These are phyloP conservation scores for Populus simonii DNA, from an alignment of 345 rosid species.

Conservation along the genomic window DNA sequence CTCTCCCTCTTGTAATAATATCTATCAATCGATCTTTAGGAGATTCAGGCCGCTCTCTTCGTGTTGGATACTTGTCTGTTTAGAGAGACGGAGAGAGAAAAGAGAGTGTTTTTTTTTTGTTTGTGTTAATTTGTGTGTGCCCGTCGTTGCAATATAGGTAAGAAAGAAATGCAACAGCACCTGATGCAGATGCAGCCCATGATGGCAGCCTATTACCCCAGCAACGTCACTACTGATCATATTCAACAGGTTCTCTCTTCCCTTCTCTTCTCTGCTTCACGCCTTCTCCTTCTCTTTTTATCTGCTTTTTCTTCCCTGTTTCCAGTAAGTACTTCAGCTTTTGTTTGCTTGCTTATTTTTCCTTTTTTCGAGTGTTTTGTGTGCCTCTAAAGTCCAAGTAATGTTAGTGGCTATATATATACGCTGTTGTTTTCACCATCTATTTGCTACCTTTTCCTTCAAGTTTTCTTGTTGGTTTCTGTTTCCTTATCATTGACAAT, in stretches of 20 bases:
- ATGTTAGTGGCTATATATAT: not conserved
- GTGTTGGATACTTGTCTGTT: conserved; percentile 4
- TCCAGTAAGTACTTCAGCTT: not conserved
- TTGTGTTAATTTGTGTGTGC: not conserved
- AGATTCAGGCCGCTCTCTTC: not conserved
- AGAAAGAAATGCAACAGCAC: conserved; percentile 73
- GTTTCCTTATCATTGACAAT: not conserved
- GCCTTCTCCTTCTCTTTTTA: not conserved
- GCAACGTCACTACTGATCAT: conserved; percentile 99
- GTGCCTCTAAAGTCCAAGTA: not conserved
- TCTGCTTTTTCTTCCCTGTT: not conserved
- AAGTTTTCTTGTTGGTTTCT: not conserved
- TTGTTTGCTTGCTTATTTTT: not conserved
- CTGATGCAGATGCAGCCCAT: conserved; percentile 99
- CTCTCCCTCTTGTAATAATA: not conserved
- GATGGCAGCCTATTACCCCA: conserved; percentile 99
- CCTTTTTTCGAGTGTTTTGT: not conserved
- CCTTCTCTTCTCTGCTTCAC: not conserved
- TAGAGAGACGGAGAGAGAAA: conserved; percentile 6
- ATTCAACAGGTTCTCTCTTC: conserved; percentile 81
- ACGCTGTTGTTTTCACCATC: not conserved
- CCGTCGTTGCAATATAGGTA: not conserved
- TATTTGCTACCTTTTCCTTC: not conserved
- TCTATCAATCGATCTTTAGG: not conserved
- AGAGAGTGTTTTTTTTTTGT: not conserved